Evolutionary conservation across 352 stramenopile genomes (phyloP).

Genomic region (Phytophthora foliorum): DNA sequence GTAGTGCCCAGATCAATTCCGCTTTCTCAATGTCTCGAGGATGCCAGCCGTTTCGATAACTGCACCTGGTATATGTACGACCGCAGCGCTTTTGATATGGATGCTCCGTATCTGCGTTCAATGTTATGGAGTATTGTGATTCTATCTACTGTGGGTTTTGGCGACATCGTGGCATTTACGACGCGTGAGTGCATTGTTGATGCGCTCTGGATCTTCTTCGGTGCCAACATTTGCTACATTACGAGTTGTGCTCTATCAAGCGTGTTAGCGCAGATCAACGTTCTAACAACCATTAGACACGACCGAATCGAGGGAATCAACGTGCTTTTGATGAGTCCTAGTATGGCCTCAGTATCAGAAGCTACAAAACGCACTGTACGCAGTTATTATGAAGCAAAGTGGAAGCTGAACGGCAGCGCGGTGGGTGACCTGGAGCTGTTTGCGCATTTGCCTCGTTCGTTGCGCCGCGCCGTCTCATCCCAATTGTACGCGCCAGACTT

Average conservation of each 20-base stretch:
- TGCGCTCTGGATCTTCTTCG: conserved; percentile 76
- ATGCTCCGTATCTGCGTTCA: conserved; percentile 68
- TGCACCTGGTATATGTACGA: conserved; percentile 84
- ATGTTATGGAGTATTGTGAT: conserved; percentile 81
- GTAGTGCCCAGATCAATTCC: conserved; percentile 44
- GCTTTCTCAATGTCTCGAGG: conserved; percentile 50
- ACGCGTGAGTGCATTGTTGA: conserved; percentile 65
- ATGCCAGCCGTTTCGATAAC: conserved; percentile 61
- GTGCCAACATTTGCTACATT: conserved; percentile 82
- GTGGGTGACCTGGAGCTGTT: conserved; percentile 63
- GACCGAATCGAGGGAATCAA: conserved; percentile 76
- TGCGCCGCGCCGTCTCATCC: conserved; percentile 43
- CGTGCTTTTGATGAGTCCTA: conserved; percentile 53
- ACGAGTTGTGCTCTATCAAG: conserved; percentile 69
- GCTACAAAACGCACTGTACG: conserved; percentile 63
- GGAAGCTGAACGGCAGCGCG: conserved; percentile 74
- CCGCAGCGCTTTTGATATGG: conserved; percentile 64
- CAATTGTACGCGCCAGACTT: conserved; percentile 55
- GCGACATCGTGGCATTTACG: conserved; percentile 72
- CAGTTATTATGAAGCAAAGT: conserved; percentile 78
- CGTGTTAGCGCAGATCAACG: conserved; percentile 61
- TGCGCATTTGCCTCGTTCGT: conserved; percentile 54
- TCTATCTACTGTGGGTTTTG: conserved; percentile 76
- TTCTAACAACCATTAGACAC: conserved; percentile 51
- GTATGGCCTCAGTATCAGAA: conserved; percentile 51